Base-by-base conservation (phyloP, 1,284 basidiomycete species). In the Erythrobasidium hasegawianum region DNA sequence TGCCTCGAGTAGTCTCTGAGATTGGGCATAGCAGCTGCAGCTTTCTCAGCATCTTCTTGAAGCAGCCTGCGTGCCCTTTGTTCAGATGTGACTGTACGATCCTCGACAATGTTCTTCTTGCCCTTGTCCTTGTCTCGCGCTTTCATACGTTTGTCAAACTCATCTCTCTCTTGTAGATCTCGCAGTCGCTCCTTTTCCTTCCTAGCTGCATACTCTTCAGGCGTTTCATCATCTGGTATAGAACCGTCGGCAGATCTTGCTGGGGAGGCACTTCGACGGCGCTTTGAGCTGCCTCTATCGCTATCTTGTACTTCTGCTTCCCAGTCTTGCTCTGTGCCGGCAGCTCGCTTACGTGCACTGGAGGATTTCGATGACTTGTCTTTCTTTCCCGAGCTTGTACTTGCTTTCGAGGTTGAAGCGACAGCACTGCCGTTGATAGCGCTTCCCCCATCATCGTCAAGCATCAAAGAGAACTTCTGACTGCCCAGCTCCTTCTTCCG, bases 91-190 rank as follows among this genome's bases (percentile, higher is more conserved):
- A 79, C 78, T 27, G 91, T 90, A 26, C 88, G 85, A 76, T 97
- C 95, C 76, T 93, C 89, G 41, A 97, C 87, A n/a, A 97, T 78
- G 75, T 88, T 89, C n/a, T 22, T 55, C 80, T 94, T 95, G 43
- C 88, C 90, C 76, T 83, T 84, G 77, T 90, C 87, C 73, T 84
- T 83, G 78, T 98, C 94, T 68, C 87, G 86, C 66, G 87, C 83
- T 73, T 85, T 85, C 73, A 97, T 85, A 4, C 95, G 86, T 71
- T 90, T 86, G 0, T 95, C 89, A 73, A 97, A 97, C 39, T 88
- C 93, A 77, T 98, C 95, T 68, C 95, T 83, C 70, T 97, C 95
- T 65, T 84, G 82, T 13, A 90, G 71, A 73, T 98, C 95, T 74
- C 87, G 84, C 59, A 86, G 68, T 26, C 90, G 82, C 74, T 93